phyloP scores from a whole-genome alignment of 192 early-diverging fungal species.

The Umbelopsis isabellina region DNA sequence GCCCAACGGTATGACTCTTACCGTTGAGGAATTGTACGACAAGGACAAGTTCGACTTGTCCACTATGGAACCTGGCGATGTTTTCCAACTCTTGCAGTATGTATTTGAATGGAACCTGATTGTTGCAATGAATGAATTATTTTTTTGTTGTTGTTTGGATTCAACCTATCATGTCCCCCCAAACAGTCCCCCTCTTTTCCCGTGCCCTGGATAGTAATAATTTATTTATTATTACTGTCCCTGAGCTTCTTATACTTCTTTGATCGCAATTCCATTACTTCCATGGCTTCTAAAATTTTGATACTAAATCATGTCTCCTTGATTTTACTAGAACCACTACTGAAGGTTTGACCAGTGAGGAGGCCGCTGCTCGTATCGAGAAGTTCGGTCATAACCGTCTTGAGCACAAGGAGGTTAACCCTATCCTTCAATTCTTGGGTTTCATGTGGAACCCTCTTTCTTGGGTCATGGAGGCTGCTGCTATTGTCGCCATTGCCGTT shows the following conservation, averaged over 20 bases:
- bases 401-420: conserved; percentile 79
- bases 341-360: conserved; percentile 63
- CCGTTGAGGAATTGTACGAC: conserved; percentile 73
- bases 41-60: conserved; percentile 81
- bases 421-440: conserved; percentile 82
- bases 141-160: conserved; percentile 10
- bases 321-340: conserved; percentile 46
- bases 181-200: not conserved
- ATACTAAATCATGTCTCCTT: conserved; percentile 1
- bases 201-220: not conserved
- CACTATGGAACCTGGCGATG: conserved; percentile 74
- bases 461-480: conserved; percentile 87
- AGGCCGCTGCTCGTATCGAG: conserved; percentile 63
- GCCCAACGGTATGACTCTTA: conserved; percentile 58
- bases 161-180: conserved; percentile 2
- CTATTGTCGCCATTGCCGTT: conserved; percentile 78
- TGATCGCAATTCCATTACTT: not conserved
- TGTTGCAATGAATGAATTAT: not conserved
- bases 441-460: conserved; percentile 86
- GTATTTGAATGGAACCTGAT: not conserved
- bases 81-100: conserved; percentile 69
- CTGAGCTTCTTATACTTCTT: conserved; percentile 11
- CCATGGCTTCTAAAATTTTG: not conserved
- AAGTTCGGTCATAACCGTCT: conserved; percentile 75
- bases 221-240: conserved; percentile 19